Evolutionary conservation across 495 filamentous ascomycete genomes (phyloP).

Genomic region (Aspergillus indologenus): DNA sequence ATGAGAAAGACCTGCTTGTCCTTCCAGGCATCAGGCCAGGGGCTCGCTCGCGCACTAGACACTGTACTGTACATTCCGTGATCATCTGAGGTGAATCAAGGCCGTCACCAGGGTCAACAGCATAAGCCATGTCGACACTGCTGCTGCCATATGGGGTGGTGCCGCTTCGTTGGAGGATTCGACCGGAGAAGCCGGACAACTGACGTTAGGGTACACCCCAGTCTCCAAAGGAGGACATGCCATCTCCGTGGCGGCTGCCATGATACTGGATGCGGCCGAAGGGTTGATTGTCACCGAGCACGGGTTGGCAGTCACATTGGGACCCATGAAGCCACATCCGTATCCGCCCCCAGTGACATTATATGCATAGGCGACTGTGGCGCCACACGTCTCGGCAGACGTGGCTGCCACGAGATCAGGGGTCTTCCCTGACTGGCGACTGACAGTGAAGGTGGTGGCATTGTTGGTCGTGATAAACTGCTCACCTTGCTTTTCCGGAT

Average conservation of each 20-base stretch:
- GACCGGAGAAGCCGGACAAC: not conserved
- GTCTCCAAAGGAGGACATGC: not conserved
- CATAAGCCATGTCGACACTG: not conserved
- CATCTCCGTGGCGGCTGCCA: not conserved
- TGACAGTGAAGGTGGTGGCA: not conserved
- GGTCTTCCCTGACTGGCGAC: not conserved
- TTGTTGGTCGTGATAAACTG: not conserved
- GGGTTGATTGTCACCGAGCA: not conserved
- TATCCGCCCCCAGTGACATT: not conserved
- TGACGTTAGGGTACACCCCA: not conserved
- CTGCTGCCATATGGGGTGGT: not conserved
- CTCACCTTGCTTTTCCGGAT: not conserved
- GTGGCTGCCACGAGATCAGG: conserved; percentile 4
- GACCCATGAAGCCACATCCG: not conserved
- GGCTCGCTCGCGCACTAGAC: not conserved
- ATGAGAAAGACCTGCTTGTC: not conserved
- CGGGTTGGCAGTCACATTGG: not conserved
- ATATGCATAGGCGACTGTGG: not conserved
- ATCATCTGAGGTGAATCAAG: not conserved
- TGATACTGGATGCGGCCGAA: not conserved
- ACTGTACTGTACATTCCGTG: not conserved
- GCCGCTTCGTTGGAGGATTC: not conserved
- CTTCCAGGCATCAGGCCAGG: not conserved
- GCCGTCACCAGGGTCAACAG: conserved; percentile 5
- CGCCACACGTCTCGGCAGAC: not conserved